Evolutionary conservation across 2,329 filamentous ascomycete species (phyloP).

Genomic region (Pestalotiopsis fici): DNA sequence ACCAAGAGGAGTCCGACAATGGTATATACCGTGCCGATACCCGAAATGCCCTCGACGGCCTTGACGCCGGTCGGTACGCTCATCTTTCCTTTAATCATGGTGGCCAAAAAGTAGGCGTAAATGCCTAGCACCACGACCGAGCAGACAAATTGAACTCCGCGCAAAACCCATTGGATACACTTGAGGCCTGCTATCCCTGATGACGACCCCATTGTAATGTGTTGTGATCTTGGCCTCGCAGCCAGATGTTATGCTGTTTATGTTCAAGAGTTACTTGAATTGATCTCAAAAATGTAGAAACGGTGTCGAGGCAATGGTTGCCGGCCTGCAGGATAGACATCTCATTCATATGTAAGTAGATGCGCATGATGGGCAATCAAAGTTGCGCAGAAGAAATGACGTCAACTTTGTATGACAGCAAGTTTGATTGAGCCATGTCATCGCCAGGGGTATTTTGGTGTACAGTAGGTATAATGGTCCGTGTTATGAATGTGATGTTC

Average conservation of each 20-base stretch:
- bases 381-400: background rate
- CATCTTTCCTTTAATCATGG: background rate
- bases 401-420: background rate
- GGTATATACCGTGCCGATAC: constrained; percentile 62
- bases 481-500: background rate
- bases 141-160: constrained; percentile 62
- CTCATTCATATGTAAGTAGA: background rate
- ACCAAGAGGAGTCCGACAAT: constrained; percentile 62
- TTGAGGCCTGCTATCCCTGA: constrained; percentile 4
- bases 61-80: constrained; percentile 48
- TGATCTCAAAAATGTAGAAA: no score
- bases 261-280: background rate
- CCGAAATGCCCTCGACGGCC: constrained; percentile 64
- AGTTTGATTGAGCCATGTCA: constrained; percentile 3
- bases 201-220: background rate
- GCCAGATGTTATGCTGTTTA: background rate
- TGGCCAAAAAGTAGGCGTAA: constrained; percentile 64
- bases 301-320: background rate
- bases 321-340: background rate
- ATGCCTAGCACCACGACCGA: constrained; percentile 64
- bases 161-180: constrained; percentile 56
- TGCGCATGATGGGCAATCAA: background rate
- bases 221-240: background rate
- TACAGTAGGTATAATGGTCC: constrained; percentile 1
- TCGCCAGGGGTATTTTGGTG: background rate